These are phyloP conservation scores for Lipomyces chichibuensis DNA, from an alignment of 805 yeast species.

Conservation along the genomic window DNA sequence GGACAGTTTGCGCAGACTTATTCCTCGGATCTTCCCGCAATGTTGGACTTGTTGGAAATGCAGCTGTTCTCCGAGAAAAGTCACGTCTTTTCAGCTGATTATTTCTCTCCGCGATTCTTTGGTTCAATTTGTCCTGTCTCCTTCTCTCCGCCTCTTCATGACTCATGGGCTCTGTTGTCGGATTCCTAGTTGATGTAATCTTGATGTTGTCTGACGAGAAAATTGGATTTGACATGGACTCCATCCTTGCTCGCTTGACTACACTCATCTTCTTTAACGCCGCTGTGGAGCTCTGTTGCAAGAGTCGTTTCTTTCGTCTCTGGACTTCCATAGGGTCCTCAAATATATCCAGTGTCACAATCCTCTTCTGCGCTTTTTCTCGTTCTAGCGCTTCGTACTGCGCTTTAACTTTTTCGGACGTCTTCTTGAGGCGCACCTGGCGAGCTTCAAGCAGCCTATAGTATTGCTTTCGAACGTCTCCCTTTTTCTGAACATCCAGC, in stretches of 20 bases:
- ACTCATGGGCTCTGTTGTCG: slow-evolving; percentile 5
- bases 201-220: slow-evolving; percentile 9
- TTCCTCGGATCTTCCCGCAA: background rate
- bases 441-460: slow-evolving; percentile 44
- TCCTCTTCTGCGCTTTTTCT: slow-evolving; percentile 21
- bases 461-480: slow-evolving; percentile 40
- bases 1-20: background rate
- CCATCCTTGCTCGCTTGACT: slow-evolving; percentile 26
- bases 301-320: slow-evolving; percentile 7
- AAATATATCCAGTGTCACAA: slow-evolving; percentile 25
- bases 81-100: background rate
- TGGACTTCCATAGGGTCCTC: slow-evolving; percentile 17
- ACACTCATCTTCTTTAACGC: slow-evolving; percentile 23
- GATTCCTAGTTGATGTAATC: background rate
- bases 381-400: slow-evolving; percentile 21
- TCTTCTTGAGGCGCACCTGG: slow-evolving; percentile 9
- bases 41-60: background rate
- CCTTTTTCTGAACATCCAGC: slow-evolving; percentile 36
- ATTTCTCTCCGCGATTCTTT: background rate
- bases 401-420: slow-evolving; percentile 27
- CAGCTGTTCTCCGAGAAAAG: background rate
- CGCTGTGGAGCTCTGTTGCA: slow-evolving; percentile 1
- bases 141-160: slow-evolving; percentile 27
- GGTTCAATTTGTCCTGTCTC: slow-evolving; percentile 16
- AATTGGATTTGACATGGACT: slow-evolving; percentile 19